phyloP scores from a whole-genome alignment of 805 yeast species.

The Ogataea zsoltii region DNA sequence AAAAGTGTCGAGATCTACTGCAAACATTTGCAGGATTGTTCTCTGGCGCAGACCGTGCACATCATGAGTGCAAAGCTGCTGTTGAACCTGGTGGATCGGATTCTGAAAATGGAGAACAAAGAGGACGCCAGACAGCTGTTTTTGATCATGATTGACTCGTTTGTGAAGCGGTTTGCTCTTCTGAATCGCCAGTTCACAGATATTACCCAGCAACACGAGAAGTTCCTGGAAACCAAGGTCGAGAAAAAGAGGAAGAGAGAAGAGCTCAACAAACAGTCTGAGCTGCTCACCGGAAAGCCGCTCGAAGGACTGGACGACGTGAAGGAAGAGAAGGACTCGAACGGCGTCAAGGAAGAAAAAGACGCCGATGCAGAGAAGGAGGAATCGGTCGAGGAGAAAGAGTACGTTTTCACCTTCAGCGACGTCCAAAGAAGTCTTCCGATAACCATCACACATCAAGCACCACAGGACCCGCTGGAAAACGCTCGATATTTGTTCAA shows the following conservation, averaged over 20 bases:
- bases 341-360: slow-evolving; percentile 12
- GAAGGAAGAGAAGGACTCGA: slow-evolving; percentile 9
- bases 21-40: slow-evolving; percentile 72
- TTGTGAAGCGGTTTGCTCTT: slow-evolving; percentile 76
- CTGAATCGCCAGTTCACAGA: slow-evolving; percentile 71
- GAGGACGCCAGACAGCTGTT: slow-evolving; percentile 81
- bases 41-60: slow-evolving; percentile 86
- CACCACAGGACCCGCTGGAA: slow-evolving; percentile 67
- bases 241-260: slow-evolving; percentile 45
- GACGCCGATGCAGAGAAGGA: slow-evolving; percentile 18
- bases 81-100: slow-evolving; percentile 84
- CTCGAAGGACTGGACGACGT: slow-evolving; percentile 20
- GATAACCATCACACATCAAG: slow-evolving; percentile 53
- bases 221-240: slow-evolving; percentile 45
- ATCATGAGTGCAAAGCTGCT: slow-evolving; percentile 93
- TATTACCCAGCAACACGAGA: slow-evolving; percentile 61
- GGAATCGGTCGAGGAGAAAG: slow-evolving; percentile 3
- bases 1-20: slow-evolving; percentile 84
- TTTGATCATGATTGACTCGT: slow-evolving; percentile 84
- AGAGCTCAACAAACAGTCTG: slow-evolving; percentile 40
- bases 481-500: slow-evolving; percentile 88
- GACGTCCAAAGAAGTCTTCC: slow-evolving; percentile 55
- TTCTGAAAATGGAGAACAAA: slow-evolving; percentile 77
- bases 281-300: slow-evolving; percentile 33
- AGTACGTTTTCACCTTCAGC: slow-evolving; percentile 37